Percentiles rank a stretch among this genome's conserved stretches.
Evolutionary conservation across 139 green algal genomes (phyloP).

Genomic region (Tetraselmis striata): DNA sequence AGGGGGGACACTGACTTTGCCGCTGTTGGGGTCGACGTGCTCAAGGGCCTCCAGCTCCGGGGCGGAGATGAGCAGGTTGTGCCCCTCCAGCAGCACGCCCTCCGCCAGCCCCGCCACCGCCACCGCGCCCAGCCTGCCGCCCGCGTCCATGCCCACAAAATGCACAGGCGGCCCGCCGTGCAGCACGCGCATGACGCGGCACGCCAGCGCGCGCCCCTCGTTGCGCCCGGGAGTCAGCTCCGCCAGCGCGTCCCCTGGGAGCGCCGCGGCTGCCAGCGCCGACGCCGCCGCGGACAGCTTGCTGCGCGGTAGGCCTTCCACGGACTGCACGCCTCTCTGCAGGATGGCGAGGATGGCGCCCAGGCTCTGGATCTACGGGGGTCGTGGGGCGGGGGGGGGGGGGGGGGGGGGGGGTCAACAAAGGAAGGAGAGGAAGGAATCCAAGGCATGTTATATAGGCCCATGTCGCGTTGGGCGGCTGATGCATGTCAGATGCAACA

Average conservation of each 20-base stretch:
- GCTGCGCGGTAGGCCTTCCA: not conserved
- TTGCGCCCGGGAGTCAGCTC: not conserved
- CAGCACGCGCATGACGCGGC: not conserved
- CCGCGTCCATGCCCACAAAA: not conserved
- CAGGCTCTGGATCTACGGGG: no score
- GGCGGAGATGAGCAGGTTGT: not conserved
- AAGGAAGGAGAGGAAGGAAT: no score
- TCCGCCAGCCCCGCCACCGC: not conserved
- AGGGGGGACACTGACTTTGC: no score
- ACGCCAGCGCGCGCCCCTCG: not conserved
- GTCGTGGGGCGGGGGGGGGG: no score
- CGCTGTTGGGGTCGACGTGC: no score
- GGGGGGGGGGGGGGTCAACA: no score
- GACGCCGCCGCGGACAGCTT: not conserved
- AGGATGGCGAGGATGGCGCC: not conserved
- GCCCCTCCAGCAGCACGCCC: not conserved
- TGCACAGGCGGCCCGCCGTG: not conserved
- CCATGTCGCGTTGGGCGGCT: no score
- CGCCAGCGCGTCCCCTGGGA: not conserved
- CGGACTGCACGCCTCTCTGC: not conserved
- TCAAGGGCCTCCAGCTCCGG: not conserved
- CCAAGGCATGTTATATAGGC: no score
- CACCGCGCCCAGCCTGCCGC: not conserved
- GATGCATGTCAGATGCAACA: no score
- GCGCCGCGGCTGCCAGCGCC: not conserved